Evolutionary conservation across 257 asterid species (phyloP).

Genomic region (Solanum peruvianum): DNA sequence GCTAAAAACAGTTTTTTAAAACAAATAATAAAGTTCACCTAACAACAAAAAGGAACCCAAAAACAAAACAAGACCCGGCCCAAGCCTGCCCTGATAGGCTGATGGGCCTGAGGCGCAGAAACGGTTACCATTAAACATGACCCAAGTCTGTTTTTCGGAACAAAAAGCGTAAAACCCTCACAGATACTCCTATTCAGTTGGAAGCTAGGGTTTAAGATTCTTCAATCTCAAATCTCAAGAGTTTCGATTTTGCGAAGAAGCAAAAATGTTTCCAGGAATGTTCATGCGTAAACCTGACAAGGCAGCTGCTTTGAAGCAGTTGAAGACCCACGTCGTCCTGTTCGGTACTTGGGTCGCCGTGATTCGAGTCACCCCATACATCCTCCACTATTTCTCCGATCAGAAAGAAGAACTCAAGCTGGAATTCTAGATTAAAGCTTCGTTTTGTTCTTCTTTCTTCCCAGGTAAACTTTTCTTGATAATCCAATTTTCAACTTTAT

Average conservation of each 20-base stretch:
- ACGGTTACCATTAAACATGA: not conserved
- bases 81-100: not conserved
- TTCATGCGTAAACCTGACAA: constrained; percentile 83
- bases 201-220: constrained; percentile 26
- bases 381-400: constrained; percentile 72
- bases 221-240: not conserved
- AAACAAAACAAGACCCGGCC: not conserved
- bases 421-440: constrained; percentile 21
- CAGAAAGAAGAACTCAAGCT: constrained; percentile 52
- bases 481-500: not conserved
- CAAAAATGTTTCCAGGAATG: constrained; percentile 77
- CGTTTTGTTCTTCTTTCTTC: not conserved
- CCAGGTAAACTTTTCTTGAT: constrained; percentile 8
- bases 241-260: not conserved
- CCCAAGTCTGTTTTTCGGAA: not conserved
- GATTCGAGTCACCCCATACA: constrained; percentile 65
- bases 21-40: not conserved
- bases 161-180: not conserved
- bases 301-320: constrained; percentile 87
- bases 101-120: not conserved
- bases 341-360: constrained; percentile 82
- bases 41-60: not conserved
- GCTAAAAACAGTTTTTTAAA: not conserved
- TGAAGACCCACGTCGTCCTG: constrained; percentile 57
- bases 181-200: not conserved